phyloP scores from a whole-genome alignment of 2,329 filamentous ascomycete genomes.

The Rutstroemia sp. region DNA sequence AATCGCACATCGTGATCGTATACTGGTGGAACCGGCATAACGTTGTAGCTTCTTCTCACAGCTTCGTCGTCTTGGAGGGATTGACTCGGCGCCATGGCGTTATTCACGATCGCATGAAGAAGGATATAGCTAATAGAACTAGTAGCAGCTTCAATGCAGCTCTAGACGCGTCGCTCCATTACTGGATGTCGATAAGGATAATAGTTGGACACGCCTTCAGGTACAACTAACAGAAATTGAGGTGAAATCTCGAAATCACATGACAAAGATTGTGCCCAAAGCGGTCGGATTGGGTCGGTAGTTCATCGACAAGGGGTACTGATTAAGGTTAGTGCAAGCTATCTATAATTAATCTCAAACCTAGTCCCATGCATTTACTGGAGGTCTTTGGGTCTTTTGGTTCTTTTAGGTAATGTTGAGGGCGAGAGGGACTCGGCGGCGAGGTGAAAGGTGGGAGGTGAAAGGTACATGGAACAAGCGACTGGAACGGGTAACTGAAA shows the following conservation, averaged over 20 bases:
- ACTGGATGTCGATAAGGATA: background rate
- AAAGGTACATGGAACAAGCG: too few relatives aligned
- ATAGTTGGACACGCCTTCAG: too few relatives aligned
- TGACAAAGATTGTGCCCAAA: background rate
- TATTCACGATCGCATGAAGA: background rate
- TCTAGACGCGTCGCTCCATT: background rate
- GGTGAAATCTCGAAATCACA: background rate
- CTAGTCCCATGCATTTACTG: background rate
- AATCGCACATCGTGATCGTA: conserved; percentile 10
- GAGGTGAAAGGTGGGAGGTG: too few relatives aligned
- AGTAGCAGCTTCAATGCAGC: background rate
- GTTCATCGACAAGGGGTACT: background rate
- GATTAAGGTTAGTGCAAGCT: background rate
- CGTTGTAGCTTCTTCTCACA: conserved; percentile 2
- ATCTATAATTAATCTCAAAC: background rate
- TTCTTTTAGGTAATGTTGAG: too few relatives aligned
- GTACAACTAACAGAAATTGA: background rate
- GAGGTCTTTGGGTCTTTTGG: too few relatives aligned
- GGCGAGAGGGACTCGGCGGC: too few relatives aligned
- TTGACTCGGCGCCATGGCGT: background rate
- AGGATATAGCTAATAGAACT: background rate
- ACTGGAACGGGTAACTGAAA: too few relatives aligned
- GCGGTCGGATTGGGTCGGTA: background rate
- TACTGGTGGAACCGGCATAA: conserved; percentile 1
- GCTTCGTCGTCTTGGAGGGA: conserved; percentile 3